These are phyloP conservation scores for Ochromonas danica DNA, from an alignment of 108 stramenopile genomes.

Conservation along the genomic window DNA sequence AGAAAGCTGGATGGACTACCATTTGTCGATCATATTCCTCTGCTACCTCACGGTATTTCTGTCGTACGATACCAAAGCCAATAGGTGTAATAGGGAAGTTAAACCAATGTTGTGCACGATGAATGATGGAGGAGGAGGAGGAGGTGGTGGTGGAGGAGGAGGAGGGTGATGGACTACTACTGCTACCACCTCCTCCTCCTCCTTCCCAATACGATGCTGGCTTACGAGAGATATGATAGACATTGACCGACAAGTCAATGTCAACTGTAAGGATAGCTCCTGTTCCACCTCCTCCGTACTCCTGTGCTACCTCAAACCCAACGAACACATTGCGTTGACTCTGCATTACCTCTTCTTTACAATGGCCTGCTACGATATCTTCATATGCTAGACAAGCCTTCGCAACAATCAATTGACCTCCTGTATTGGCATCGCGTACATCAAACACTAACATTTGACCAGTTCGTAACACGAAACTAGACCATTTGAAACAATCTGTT, in stretches of 20 bases:
- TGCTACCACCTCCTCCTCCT: too few species aligned
- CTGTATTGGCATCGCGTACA: background rate
- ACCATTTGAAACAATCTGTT: background rate
- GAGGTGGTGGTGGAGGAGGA: too few species aligned
- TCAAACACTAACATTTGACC: background rate
- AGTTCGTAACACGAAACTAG: background rate
- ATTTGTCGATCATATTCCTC: slow-evolving; percentile 24
- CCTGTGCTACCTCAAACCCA: background rate
- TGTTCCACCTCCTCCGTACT: background rate
- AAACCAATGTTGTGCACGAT: slow-evolving; percentile 29
- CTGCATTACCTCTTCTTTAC: background rate
- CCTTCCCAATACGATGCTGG: background rate
- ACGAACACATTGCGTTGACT: background rate
- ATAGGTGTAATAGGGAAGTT: slow-evolving; percentile 22
- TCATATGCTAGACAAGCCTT: background rate
- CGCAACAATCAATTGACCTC: slow-evolving; percentile 6
- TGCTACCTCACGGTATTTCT: slow-evolving; percentile 22
- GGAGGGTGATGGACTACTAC: too few species aligned
- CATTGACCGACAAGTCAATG: slow-evolving; percentile 20
- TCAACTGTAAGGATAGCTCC: background rate
- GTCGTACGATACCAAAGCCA: slow-evolving; percentile 9
- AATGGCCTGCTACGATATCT: too few species aligned
- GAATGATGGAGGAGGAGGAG: too few species aligned
- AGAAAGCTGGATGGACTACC: slow-evolving; percentile 3
- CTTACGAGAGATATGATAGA: background rate